Evolutionary conservation across 352 stramenopile genomes (phyloP), one percentile per base, ranked within the genome.

Genomic region (Aphanomyces astaci): DNA sequence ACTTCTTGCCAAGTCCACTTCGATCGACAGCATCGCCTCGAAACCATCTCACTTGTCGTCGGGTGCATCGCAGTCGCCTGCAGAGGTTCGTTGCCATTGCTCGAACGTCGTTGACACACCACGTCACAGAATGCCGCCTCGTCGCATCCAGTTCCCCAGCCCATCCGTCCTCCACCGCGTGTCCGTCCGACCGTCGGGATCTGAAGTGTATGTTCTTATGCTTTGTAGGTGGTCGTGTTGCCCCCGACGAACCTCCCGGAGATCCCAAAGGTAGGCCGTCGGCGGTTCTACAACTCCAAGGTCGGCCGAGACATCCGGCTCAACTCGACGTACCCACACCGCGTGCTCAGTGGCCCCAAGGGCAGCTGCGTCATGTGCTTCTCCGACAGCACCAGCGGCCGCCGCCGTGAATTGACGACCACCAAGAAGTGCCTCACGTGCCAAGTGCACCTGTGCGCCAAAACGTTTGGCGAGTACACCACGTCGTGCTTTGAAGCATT

Each of bases 201-300:
- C 7, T 25, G 22, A 25, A 25, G 45, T 4, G 9, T 24, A 19
- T 53, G 27, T 32, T 32, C 51, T 59, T 22, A 59, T n/a, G 17
- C 15, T 19, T 30, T 25, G 13, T 59, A 59, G 51, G 27, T 59
- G 7, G n/a, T 36, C 39, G 19, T 64, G 3, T 9, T 46, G 33
- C 33, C 53, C 19, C 51, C 31, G 3, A n/a, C 10, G 5, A 10
- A 49, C 7, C 46, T 68, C 25, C 62, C 62, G 13, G 43, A 55
- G 10, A 68, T 68, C 22, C 62, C 62, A 19, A 59, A 59, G 27
- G 2, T 49, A 7, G 25, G 32, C 22, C 30, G 53, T n/a, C 62
- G 62, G 7, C 24, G n/a, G 31, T 68, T 68, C 36, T 68, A 40
- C 62, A 68, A 68, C 51, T 31, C 62, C 9, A 51, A 68, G 10